A percentile compares a stretch with the other conserved stretches of the same genome.
These are phyloP conservation scores for Debaryomyces nepalensis DNA, from an alignment of 1,139 yeast genomes.

Conservation along the genomic window DNA sequence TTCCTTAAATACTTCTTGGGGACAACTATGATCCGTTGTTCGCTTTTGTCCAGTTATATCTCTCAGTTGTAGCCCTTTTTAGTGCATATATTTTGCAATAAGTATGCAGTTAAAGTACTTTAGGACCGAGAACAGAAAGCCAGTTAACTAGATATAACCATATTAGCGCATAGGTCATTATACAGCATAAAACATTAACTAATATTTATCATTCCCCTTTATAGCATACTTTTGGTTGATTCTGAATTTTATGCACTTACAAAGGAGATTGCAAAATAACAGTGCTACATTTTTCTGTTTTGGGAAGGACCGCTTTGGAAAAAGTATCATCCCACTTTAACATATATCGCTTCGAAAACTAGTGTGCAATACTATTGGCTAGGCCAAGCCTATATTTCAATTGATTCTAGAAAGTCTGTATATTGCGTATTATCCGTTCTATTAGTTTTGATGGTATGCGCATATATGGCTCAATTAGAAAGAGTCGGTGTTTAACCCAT, in stretches of 20 bases:
- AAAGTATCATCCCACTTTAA: too few relatives aligned
- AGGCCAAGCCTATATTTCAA: too few relatives aligned
- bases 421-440: too few relatives aligned
- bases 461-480: too few relatives aligned
- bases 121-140: neutral
- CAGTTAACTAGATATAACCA: neutral
- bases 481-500: too few relatives aligned
- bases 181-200: neutral
- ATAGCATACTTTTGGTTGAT: neutral
- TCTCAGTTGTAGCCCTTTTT: slow-evolving; percentile 4
- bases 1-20: neutral
- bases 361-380: too few relatives aligned
- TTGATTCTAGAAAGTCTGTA: too few relatives aligned
- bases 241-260: neutral
- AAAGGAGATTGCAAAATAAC: too few relatives aligned
- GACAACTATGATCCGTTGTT: neutral
- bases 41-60: neutral
- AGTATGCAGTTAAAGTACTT: neutral
- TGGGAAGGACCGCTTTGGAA: too few relatives aligned
- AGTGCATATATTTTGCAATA: slow-evolving; percentile 1
- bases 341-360: too few relatives aligned
- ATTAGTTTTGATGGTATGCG: too few relatives aligned
- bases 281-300: neutral
- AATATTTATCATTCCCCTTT: neutral
- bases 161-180: slow-evolving; percentile 8